Conservation (phyloP, 2,329 filamentous ascomycete genomes). For the Fonsecaea nubica region DNA sequence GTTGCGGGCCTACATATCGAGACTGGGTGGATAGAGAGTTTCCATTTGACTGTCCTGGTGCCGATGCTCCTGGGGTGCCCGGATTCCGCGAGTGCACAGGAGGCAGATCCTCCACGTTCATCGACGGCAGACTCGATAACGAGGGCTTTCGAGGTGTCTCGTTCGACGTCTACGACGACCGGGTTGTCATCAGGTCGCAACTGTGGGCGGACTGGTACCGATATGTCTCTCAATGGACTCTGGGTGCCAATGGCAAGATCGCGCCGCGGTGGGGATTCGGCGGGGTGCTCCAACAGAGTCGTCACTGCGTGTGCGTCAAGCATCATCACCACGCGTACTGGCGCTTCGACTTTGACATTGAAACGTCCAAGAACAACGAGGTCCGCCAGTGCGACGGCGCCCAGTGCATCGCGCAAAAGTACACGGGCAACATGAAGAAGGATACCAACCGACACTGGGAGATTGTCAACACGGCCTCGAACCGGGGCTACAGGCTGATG, state of each 20-base stretch:
- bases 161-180: neutral
- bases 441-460: neutral
- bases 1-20: neutral
- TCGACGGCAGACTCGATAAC: neutral
- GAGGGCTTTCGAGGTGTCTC: neutral
- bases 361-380: neutral
- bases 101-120: neutral
- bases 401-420: neutral
- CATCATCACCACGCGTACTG: neutral
- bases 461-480: neutral
- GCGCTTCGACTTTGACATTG: neutral
- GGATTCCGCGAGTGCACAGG: neutral
- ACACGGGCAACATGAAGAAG: neutral
- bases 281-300: neutral
- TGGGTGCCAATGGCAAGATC: neutral
- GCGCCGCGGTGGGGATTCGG: neutral
- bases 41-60: neutral
- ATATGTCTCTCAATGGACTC: neutral
- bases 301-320: neutral
- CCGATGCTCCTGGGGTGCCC: neutral
- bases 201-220: neutral
- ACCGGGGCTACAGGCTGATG: neutral
- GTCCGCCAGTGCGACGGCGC: neutral
- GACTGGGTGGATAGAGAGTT: neutral
- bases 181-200: neutral